Conservation (phyloP, 1,284 basidiomycete genomes). For the Malassezia restricta region DNA sequence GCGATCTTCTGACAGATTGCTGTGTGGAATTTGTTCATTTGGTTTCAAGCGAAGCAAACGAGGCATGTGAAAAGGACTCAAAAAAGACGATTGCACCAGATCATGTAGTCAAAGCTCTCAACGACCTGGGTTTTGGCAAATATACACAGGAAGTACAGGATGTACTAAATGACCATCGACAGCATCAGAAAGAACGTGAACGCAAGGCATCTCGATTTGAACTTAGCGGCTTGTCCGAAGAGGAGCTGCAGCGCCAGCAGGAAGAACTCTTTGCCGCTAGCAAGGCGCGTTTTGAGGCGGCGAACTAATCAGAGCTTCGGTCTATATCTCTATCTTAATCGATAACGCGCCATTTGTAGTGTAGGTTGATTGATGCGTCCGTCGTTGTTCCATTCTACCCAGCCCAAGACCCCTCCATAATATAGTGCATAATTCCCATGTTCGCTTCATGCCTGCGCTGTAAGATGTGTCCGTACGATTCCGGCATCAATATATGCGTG, state of each 20-base stretch:
- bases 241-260: slow-evolving; percentile 75
- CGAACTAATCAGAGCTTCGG: slow-evolving; percentile 14
- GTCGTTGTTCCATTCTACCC: background rate
- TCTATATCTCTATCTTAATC: background rate
- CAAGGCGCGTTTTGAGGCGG: slow-evolving; percentile 52
- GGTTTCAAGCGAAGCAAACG: slow-evolving; percentile 93
- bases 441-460: too few species aligned
- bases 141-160: slow-evolving; percentile 79
- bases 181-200: slow-evolving; percentile 67
- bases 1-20: slow-evolving; percentile 91
- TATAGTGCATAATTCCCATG: background rate
- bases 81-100: slow-evolving; percentile 99
- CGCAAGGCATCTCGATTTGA: slow-evolving; percentile 60
- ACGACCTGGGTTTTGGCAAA: slow-evolving; percentile 78
- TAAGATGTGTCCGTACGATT: too few species aligned
- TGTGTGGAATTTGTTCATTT: slow-evolving; percentile 99
- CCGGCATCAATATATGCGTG: too few species aligned
- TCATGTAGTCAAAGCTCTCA: slow-evolving; percentile 82
- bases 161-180: slow-evolving; percentile 86
- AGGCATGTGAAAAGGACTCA: slow-evolving; percentile 93
- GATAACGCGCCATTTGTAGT: background rate
- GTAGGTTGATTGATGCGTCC: background rate
- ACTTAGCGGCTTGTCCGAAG: slow-evolving; percentile 76
- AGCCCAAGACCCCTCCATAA: background rate
- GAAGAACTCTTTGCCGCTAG: slow-evolving; percentile 82